These are phyloP conservation scores for Clavispora vitiphila DNA, from an alignment of 805 yeast species.

Conservation along the genomic window DNA sequence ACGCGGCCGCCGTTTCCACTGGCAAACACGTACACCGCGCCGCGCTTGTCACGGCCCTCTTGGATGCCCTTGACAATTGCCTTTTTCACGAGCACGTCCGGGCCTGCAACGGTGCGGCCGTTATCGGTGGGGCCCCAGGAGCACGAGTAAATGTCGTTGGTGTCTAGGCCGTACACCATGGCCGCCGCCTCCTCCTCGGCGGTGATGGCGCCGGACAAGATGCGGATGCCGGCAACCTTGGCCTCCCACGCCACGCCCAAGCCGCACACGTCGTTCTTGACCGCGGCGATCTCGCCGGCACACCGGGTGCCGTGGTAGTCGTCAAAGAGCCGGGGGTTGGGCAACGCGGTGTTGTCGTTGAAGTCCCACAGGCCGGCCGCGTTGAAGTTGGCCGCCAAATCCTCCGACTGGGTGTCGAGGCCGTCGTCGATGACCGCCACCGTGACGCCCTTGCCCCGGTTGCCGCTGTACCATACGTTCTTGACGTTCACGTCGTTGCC, in stretches of 20 bases:
- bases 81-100: conserved; percentile 69
- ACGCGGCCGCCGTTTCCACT: conserved; percentile 85
- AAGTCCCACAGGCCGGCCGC: conserved; percentile 89
- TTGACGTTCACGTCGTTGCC: conserved; percentile 86
- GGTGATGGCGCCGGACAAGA: conserved; percentile 74
- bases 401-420: conserved; percentile 73
- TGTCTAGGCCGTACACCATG: conserved; percentile 70
- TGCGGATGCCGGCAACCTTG: conserved; percentile 84
- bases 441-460: conserved; percentile 77
- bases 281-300: conserved; percentile 95
- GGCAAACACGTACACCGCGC: conserved; percentile 90
- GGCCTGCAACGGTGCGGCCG: conserved; percentile 82
- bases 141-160: conserved; percentile 91
- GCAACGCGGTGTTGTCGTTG: conserved; percentile 68
- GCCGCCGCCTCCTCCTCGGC: conserved; percentile 91
- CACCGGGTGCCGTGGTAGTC: conserved; percentile 97
- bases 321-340: conserved; percentile 73
- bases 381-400: conserved; percentile 64
- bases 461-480: conserved; percentile 76
- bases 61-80: conserved; percentile 82
- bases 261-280: conserved; percentile 86
- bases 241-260: conserved; percentile 91
- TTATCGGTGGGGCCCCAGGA: conserved; percentile 99
- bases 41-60: conserved; percentile 76
- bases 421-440: conserved; percentile 96